Percentiles rank a stretch among this genome's conserved stretches.
Conservation (phyloP, 2,329 filamentous ascomycete species). For the Penicillium corylophilum region DNA sequence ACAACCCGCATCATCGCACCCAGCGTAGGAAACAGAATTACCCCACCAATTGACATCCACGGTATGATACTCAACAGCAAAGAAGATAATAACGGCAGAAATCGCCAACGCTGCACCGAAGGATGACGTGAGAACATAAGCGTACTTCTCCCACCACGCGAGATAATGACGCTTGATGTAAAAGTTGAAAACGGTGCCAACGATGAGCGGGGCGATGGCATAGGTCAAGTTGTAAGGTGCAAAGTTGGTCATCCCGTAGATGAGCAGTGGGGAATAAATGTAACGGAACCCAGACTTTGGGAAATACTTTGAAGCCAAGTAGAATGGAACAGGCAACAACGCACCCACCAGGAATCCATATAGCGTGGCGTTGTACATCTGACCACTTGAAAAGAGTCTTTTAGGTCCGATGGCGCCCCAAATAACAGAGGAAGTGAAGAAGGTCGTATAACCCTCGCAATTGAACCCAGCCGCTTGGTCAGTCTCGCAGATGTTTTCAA, state of each 20-base stretch:
- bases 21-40: slow-evolving; percentile 8
- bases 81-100: slow-evolving; percentile 55
- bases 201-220: slow-evolving; percentile 48
- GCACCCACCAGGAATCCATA: too few relatives aligned
- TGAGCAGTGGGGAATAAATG: too few relatives aligned
- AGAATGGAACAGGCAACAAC: too few relatives aligned
- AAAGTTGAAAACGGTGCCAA: slow-evolving; percentile 52
- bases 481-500: slow-evolving; percentile 51
- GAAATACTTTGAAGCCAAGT: too few relatives aligned
- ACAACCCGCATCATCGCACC: too few relatives aligned
- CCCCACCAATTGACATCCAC: slow-evolving; percentile 33
- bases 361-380: too few relatives aligned
- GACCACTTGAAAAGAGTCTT: too few relatives aligned
- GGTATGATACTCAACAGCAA: slow-evolving; percentile 46
- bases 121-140: slow-evolving; percentile 55
- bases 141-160: slow-evolving; percentile 56
- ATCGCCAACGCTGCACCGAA: slow-evolving; percentile 54
- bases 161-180: slow-evolving; percentile 49
- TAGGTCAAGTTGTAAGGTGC: slow-evolving; percentile 49
- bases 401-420: slow-evolving; percentile 42
- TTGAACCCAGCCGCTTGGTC: slow-evolving; percentile 43
- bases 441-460: slow-evolving; percentile 29
- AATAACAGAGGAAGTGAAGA: slow-evolving; percentile 56
- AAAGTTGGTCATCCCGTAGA: slow-evolving; percentile 20
- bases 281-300: too few relatives aligned